Percentiles rank a stretch among this genome's conserved stretches.
Conservation (phyloP, 2,329 filamentous ascomycete species). For the Drechslerella stenobrocha region DNA sequence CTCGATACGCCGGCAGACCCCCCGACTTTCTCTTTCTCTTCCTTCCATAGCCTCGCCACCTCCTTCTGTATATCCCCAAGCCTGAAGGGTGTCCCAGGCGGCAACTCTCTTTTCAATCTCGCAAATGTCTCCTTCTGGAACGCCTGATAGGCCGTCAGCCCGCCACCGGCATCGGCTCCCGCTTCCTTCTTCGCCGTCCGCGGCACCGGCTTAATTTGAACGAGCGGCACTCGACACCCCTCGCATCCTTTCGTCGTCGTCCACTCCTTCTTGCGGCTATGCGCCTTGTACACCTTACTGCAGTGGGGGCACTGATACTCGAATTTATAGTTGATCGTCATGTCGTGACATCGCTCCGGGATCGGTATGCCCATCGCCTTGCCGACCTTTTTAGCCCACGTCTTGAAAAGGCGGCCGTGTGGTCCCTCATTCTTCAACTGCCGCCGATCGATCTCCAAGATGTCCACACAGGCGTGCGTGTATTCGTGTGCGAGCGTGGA, state of each 20-base stretch:
- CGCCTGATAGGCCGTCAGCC: slow-evolving; percentile 21
- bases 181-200: slow-evolving; percentile 29
- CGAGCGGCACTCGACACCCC: slow-evolving; percentile 17
- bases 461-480: slow-evolving; percentile 43
- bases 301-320: slow-evolving; percentile 34
- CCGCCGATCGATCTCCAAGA: slow-evolving; percentile 29
- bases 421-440: slow-evolving; percentile 30
- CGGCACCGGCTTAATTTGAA: slow-evolving; percentile 41
- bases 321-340: slow-evolving; percentile 42
- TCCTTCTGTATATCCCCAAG: slow-evolving; percentile 35
- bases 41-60: slow-evolving; percentile 28
- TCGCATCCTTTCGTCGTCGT: slow-evolving; percentile 34
- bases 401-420: slow-evolving; percentile 29
- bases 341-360: slow-evolving; percentile 24
- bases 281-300: slow-evolving; percentile 27
- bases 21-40: slow-evolving; percentile 14
- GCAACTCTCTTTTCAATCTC: slow-evolving; percentile 27
- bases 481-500: slow-evolving; percentile 34
- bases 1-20: neutral
- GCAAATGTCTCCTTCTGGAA: slow-evolving; percentile 45
- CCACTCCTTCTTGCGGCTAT: slow-evolving; percentile 35
- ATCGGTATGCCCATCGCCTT: slow-evolving; percentile 38
- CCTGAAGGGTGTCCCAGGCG: slow-evolving; percentile 37
- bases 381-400: slow-evolving; percentile 35
- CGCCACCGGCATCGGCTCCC: neutral